These are phyloP conservation scores for Barnettozyma hawaiiensis DNA, from an alignment of 1,139 yeast genomes.

Conservation along the genomic window DNA sequence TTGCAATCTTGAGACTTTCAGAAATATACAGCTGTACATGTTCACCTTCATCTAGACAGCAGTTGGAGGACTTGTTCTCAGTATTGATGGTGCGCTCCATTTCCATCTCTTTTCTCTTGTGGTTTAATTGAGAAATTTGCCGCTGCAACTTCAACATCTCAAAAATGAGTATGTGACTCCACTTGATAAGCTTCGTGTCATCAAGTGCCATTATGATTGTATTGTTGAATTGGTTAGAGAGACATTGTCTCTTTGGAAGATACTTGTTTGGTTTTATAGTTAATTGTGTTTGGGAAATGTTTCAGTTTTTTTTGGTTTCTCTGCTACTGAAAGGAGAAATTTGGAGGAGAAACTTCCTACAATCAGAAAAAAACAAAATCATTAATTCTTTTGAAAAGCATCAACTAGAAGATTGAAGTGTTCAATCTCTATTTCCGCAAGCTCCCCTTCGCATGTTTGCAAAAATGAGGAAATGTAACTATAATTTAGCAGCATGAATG, in stretches of 20 bases:
- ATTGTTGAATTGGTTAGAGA: not conserved
- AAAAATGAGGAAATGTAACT: constrained; percentile 47
- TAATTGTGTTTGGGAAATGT: not conserved
- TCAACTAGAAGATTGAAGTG: constrained; percentile 60
- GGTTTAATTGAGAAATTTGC: not conserved
- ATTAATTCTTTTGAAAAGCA: constrained; percentile 35
- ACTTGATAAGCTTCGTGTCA: not conserved
- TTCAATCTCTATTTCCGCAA: constrained; percentile 50
- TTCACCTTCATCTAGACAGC: not conserved
- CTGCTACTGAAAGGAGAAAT: not conserved
- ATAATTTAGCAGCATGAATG: constrained; percentile 75
- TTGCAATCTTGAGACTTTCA: not conserved
- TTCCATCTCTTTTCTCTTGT: not conserved
- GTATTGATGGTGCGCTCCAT: not conserved
- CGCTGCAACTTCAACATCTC: not conserved
- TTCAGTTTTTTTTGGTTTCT: not conserved
- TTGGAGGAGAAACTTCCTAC: not conserved
- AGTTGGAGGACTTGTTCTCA: not conserved
- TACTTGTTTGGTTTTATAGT: not conserved
- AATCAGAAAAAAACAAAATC: no score
- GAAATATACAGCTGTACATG: not conserved
- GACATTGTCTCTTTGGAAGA: not conserved
- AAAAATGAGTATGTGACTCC: not conserved
- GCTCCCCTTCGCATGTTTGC: constrained; percentile 40
- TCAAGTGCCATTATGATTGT: not conserved